Percentiles rank a stretch among this genome's conserved stretches.
Evolutionary conservation across 192 early-diverging fungal genomes (phyloP).

Genomic region (Geranomyces michiganensis): DNA sequence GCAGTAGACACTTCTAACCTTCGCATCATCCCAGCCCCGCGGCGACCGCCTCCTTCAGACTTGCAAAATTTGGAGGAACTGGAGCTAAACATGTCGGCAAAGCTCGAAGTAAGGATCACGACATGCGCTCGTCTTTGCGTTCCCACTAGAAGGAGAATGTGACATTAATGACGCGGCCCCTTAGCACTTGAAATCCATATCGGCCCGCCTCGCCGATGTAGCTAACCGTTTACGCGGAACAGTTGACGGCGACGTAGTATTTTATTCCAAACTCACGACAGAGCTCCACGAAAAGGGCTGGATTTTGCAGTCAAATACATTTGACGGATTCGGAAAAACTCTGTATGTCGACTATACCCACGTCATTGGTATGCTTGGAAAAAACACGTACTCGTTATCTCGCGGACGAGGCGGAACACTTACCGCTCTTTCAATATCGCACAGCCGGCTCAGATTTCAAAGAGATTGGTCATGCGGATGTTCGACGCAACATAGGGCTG

Average conservation of each 20-base stretch:
- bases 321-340: slow-evolving; percentile 11
- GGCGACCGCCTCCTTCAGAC: neutral
- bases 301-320: slow-evolving; percentile 18
- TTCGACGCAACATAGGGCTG: neutral
- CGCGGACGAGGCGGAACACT: neutral
- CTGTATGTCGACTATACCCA: slow-evolving; percentile 17
- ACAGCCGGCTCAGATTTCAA: slow-evolving; percentile 8
- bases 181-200: slow-evolving; percentile 9
- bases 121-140: neutral
- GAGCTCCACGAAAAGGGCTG: slow-evolving; percentile 9
- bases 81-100: slow-evolving; percentile 7
- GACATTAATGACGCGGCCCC: neutral
- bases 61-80: neutral
- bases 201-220: neutral
- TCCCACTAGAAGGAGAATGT: neutral
- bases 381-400: too few relatives aligned
- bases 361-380: neutral
- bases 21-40: neutral
- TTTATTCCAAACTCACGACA: slow-evolving; percentile 4
- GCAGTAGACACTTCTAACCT: slow-evolving; percentile 3
- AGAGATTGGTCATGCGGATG: slow-evolving; percentile 16
- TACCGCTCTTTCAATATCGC: neutral
- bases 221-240: neutral
- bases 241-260: neutral
- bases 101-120: neutral